Evolutionary conservation across 129 eudicot species (phyloP).

Genomic region (Arctium lappa): DNA sequence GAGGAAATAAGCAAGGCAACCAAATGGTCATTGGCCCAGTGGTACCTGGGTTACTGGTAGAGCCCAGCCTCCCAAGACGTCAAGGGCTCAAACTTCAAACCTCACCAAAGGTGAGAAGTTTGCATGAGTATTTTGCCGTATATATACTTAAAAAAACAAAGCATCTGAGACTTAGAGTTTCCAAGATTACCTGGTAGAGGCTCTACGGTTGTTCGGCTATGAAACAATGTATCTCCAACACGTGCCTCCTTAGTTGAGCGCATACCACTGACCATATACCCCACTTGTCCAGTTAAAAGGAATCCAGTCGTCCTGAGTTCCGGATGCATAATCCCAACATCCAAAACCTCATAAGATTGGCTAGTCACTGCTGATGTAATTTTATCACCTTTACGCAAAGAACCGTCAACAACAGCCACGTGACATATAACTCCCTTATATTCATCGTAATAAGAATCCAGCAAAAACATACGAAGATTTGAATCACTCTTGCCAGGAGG

Average conservation of each 20-base stretch:
- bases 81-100: too few species aligned
- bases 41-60: too few species aligned
- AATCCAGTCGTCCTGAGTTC: constrained; percentile 79
- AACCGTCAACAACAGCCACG: constrained; percentile 93
- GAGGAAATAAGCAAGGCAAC: background rate
- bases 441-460: constrained; percentile 96
- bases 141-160: background rate
- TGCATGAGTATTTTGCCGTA: background rate
- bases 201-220: constrained; percentile 52
- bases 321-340: constrained; percentile 97
- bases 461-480: constrained; percentile 78
- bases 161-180: background rate
- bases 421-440: constrained; percentile 98
- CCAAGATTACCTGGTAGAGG: constrained; percentile 75
- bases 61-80: too few species aligned
- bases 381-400: constrained; percentile 79
- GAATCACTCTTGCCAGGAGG: constrained; percentile 71
- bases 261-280: constrained; percentile 94
- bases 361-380: constrained; percentile 85
- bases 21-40: too few species aligned
- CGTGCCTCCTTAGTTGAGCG: constrained; percentile 95
- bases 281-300: constrained; percentile 93
- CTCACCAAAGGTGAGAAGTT: too few species aligned
- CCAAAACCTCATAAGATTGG: constrained; percentile 79
- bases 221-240: constrained; percentile 89